Base-by-base conservation (phyloP, 2,329 filamentous ascomycete species). In the Phaeomoniella chlamydospora region DNA sequence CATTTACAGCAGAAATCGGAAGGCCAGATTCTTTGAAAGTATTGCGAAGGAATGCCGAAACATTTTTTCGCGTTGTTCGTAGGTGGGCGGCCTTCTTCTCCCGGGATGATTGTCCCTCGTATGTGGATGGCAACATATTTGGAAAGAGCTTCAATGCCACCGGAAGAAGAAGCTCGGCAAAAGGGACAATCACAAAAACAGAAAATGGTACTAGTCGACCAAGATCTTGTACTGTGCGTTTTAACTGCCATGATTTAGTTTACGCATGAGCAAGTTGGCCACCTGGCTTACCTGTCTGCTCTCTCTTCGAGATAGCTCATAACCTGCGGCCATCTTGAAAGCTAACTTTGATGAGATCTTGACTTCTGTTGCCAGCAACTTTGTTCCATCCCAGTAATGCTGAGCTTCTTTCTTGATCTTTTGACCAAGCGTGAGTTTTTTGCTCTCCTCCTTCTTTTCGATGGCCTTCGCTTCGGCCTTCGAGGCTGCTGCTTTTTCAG, bases 361-460 rank as follows among this genome's bases (percentile, higher is more conserved):
- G 54, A 96, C 77, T 62, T 98, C 90, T 2, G 85, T 82, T 15
- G 80, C 87, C 46, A 98, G 67, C 50, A 98, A 68, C 62, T 98
- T 98, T 17, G 86, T 96, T 41, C 90, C 90, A 60, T 98, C 90
- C 88, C 90, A 96, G 64, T 98, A 98, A 58, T 98, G 90, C 42
- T 79, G 75, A 11, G 69, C 70, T 60, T 98, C 90, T 58, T 92
- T 87, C 70, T 94, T 98, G 52, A 98, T 77, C 64, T 87, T 93
- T 57, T 96, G 83, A 59, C 76, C 80, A 2, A 96, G 34, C 0
- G 87, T 94, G 59, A 94, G 62, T 55, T 94, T 94, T 65, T 87
- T 85, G 48, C 79, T 72, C 42, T 82, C 77, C 57, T 82, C 80
- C 59, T 58, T 60, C 38, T 81, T 74, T 45, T 74, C 68, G 5